Base-by-base conservation (phyloP, 225 moss, liverwort and hornwort genomes). In the Sphagnum contortum region DNA sequence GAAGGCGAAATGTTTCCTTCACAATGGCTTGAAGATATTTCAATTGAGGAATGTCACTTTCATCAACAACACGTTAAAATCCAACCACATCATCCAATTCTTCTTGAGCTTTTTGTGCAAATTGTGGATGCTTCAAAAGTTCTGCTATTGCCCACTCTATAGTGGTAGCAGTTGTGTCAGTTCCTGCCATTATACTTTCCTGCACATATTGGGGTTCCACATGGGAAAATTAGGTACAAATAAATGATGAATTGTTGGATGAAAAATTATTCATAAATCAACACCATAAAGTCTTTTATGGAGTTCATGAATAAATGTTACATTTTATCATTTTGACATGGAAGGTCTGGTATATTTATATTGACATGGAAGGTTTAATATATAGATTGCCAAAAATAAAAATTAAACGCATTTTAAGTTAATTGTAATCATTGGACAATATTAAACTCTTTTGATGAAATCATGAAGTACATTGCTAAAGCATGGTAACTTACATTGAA, bases 1-100 rank as follows among this genome's bases (percentile, higher is more conserved):
- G 85, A 67, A 88, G 46, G 46, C 85, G 74, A 59, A 76, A 76
- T 0, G 55, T 70, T 69, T 90, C 90, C 65, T 90, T 90, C 47
- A 90, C 68, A 9, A 90, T 44, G 60, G 80, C 76, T 29, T 73
- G 60, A 2, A 82, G 8, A 55, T 75, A 82, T 12, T 45, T 44
- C 6, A 82, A 62, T 1, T 71, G 61, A 10, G 75, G 64, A 4
- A 82, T 2, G 64, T 82, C 82, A 3, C 67, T 67, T 61, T 82
- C 81, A 3, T 61, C 46, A 51, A 78, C 82, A 2, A 73, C 2
- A 5, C 78, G 68, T 3, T 78, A 72, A 5, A 48, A 49, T 14
- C 81, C 81, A 7, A 78, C 57, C 47, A 63, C 56, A 3, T 44
- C 12, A n/a, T 82, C 81, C 50, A 82, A 54, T 62, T 82, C 78